A percentile compares a stretch with the other conserved stretches of the same genome.
phyloP scores from a whole-genome alignment of 306 rosid genomes.

The Medicago lupulina region DNA sequence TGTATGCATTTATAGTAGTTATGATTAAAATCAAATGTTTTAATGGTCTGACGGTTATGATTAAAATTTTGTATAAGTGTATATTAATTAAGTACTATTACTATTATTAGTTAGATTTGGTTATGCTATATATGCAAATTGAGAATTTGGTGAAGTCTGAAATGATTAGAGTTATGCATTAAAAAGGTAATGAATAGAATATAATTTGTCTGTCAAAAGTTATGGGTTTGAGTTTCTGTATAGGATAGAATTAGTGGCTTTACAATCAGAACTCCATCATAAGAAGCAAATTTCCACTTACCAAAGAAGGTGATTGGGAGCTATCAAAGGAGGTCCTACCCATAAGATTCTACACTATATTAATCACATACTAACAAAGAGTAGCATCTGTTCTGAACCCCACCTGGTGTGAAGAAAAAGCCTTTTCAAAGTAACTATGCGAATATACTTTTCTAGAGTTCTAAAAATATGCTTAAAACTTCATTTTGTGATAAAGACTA shows the following conservation, averaged over 20 bases:
- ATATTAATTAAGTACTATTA: not conserved
- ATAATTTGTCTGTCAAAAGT: slow-evolving; percentile 19
- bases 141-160: slow-evolving; percentile 11
- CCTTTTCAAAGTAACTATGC: slow-evolving; percentile 45
- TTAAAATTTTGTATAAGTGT: no score
- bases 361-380: slow-evolving; percentile 51
- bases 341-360: slow-evolving; percentile 52
- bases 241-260: slow-evolving; percentile 52
- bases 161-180: slow-evolving; percentile 28
- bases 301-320: slow-evolving; percentile 50
- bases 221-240: slow-evolving; percentile 40
- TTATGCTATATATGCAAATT: slow-evolving; percentile 6
- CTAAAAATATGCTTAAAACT: slow-evolving; percentile 46
- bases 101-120: slow-evolving; percentile 35
- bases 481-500: slow-evolving; percentile 35
- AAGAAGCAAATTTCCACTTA: slow-evolving; percentile 39
- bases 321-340: slow-evolving; percentile 56
- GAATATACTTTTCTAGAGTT: slow-evolving; percentile 59
- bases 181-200: slow-evolving; percentile 39
- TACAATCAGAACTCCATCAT: slow-evolving; percentile 56
- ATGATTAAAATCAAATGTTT: not conserved
- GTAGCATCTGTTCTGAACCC: slow-evolving; percentile 69
- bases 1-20: not conserved
- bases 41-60: not conserved
- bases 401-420: slow-evolving; percentile 49